Evolutionary conservation across 75 land plant genomes (phyloP).

Genomic region (Pinus tabuliformis): DNA sequence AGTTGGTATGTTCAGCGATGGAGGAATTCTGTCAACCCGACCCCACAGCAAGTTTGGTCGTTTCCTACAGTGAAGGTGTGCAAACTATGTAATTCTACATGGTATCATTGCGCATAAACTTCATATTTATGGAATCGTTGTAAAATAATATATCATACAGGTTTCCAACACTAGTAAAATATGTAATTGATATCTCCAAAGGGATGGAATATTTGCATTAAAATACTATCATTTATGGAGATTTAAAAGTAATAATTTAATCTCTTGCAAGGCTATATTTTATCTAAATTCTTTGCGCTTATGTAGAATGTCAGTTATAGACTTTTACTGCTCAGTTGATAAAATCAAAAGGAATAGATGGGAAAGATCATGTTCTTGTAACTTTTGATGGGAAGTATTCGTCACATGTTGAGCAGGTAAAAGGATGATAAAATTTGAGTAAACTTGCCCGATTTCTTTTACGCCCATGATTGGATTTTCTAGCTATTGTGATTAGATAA

Average conservation of each 20-base stretch:
- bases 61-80: too few relatives aligned
- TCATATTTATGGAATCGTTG: too few relatives aligned
- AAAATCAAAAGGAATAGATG: constrained; percentile 80
- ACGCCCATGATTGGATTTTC: not conserved
- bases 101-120: too few relatives aligned
- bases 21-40: too few relatives aligned
- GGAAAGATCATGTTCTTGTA: constrained; percentile 79
- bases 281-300: not conserved
- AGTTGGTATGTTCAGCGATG: fast-evolving
- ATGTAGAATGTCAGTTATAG: constrained; percentile 90
- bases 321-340: constrained; percentile 89
- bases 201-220: too few relatives aligned
- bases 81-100: too few relatives aligned
- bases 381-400: constrained; percentile 92
- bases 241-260: not conserved
- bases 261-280: not conserved
- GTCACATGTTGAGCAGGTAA: constrained; percentile 82
- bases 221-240: too few relatives aligned
- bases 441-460: not conserved
- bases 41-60: fast-evolving
- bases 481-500: not conserved
- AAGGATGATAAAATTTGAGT: too few relatives aligned
- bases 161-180: too few relatives aligned
- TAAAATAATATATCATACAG: too few relatives aligned
- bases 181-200: too few relatives aligned